Conservation (phyloP, 2,329 filamentous ascomycete genomes). For the Phaeoacremonium minimum region DNA sequence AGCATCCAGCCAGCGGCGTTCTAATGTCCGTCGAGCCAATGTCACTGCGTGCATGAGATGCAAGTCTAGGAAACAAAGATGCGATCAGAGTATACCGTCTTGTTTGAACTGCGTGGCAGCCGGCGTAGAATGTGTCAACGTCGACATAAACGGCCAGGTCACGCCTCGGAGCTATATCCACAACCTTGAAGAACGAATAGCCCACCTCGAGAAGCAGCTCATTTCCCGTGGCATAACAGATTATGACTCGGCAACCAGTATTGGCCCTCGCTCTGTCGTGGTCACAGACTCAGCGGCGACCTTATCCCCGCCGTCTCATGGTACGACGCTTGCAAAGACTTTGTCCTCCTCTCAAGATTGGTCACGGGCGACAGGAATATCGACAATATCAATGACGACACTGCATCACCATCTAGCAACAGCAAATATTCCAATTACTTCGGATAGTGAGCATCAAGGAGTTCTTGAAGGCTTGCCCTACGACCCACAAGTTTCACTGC, state of each 20-base stretch:
- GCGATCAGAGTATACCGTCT: constrained; percentile 10
- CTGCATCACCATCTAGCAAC: background rate
- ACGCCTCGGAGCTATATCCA: constrained; percentile 17
- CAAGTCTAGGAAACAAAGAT: constrained; percentile 11
- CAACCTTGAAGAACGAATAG: constrained; percentile 17
- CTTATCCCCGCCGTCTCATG: background rate
- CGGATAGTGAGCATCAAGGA: background rate
- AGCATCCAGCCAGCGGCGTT: background rate
- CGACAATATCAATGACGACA: background rate
- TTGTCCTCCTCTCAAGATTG: background rate
- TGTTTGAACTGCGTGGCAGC: constrained; percentile 10
- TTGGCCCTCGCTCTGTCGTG: background rate
- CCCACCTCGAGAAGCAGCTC: constrained; percentile 14
- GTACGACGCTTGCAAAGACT: background rate
- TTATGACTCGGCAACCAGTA: background rate
- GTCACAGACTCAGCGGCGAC: background rate
- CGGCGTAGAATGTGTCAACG: constrained; percentile 7
- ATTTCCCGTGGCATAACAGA: constrained; percentile 2
- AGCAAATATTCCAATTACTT: no score
- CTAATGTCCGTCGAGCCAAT: constrained; percentile 10
- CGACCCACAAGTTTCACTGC: constrained; percentile 6
- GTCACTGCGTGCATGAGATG: constrained; percentile 13
- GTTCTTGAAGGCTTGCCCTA: constrained; percentile 5
- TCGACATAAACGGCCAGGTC: constrained; percentile 8
- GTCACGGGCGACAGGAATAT: background rate